Conservation (phyloP, 2,329 filamentous ascomycete genomes). For the Leptographium lundbergii region DNA sequence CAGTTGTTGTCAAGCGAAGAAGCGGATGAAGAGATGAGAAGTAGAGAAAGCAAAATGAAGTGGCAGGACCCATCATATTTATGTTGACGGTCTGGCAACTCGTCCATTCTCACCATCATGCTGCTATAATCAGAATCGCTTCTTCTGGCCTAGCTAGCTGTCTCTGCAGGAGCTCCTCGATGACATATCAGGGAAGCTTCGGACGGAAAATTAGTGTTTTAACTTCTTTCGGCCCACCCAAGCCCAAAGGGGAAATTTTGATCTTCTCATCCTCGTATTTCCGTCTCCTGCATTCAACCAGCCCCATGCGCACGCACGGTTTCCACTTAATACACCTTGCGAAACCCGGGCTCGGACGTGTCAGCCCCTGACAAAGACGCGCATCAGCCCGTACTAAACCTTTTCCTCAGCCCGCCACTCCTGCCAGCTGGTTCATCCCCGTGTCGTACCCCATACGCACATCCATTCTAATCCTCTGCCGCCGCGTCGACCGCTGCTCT, state of each 20-base stretch:
- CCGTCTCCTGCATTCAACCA: not conserved
- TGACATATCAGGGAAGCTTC: not conserved
- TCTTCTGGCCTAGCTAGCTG: not conserved
- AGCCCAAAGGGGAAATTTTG: not conserved
- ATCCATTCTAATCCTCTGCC: not conserved
- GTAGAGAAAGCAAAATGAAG: not conserved
- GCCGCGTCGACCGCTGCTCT: not conserved
- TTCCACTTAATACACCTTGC: not conserved
- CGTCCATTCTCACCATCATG: not conserved
- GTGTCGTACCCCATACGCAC: not conserved
- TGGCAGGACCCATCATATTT: not conserved
- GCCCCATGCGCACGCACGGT: not conserved
- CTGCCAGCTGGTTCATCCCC: not conserved
- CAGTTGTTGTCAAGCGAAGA: not conserved
- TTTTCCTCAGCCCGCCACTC: not conserved
- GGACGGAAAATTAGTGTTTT: not conserved
- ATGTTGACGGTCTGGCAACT: not conserved
- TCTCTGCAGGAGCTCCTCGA: not conserved
- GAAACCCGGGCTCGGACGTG: not conserved
- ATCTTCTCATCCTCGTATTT: not conserved
- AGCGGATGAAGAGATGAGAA: not conserved
- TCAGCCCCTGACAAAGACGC: not conserved
- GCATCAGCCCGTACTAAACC: not conserved
- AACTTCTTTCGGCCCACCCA: not conserved
- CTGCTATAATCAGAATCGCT: not conserved